Evolutionary conservation across 441 rosid species (phyloP).

Genomic region (Gossypium schwendimanii): DNA sequence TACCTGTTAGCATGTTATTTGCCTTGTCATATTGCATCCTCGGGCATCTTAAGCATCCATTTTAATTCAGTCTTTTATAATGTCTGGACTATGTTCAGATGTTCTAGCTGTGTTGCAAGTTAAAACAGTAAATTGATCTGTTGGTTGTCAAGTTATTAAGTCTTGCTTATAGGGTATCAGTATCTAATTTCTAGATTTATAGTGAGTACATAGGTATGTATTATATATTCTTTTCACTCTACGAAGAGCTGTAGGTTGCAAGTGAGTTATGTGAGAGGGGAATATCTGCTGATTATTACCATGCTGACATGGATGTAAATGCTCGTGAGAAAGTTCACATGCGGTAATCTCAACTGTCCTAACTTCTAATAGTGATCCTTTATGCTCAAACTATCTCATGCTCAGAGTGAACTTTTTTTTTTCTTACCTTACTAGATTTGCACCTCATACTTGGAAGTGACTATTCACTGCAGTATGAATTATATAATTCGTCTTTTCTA

Average conservation of each 20-base stretch:
- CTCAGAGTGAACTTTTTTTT: neutral
- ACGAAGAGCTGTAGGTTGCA: conserved; percentile 63
- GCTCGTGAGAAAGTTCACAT: conserved; percentile 84
- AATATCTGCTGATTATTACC: conserved; percentile 79
- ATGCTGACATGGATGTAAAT: conserved; percentile 89
- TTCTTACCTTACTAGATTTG: neutral
- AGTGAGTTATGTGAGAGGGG: conserved; percentile 68
- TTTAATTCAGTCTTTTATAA: neutral
- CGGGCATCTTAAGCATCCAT: neutral
- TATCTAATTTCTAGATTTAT: conserved; percentile 1
- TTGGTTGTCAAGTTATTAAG: conserved; percentile 7
- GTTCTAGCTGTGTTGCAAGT: neutral
- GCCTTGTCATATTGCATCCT: neutral
- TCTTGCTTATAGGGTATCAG: neutral
- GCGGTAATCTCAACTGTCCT: conserved; percentile 35
- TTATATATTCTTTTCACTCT: conserved; percentile 1
- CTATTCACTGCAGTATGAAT: conserved; percentile 1
- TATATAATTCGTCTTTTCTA: neutral
- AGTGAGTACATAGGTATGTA: conserved; percentile 6
- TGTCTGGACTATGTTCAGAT: neutral
- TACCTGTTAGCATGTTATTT: neutral
- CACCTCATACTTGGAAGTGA: neutral
- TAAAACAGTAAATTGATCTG: neutral
- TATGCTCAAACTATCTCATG: neutral
- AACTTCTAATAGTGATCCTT: neutral